phyloP scores from a whole-genome alignment of 345 rosid species.

The Pseudoturritis turrita region DNA sequence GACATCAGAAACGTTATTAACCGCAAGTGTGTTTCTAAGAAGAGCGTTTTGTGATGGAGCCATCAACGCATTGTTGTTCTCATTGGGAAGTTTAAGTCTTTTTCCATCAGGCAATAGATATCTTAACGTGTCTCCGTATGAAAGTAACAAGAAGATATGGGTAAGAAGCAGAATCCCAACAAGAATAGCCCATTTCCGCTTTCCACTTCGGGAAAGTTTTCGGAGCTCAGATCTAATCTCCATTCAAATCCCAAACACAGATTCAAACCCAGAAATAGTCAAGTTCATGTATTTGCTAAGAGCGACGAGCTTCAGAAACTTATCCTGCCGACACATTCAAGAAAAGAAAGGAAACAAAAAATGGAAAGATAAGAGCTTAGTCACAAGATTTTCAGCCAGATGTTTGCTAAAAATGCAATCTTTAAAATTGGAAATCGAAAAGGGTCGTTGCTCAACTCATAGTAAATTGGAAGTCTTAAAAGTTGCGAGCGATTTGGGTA shows the following conservation, averaged over 20 bases:
- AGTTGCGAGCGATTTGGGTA: neutral
- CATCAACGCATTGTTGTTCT: slow-evolving; percentile 19
- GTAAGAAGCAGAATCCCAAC: slow-evolving; percentile 49
- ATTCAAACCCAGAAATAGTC: neutral
- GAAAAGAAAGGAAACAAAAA: neutral
- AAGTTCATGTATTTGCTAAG: neutral
- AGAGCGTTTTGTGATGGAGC: slow-evolving; percentile 40
- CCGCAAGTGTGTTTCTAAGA: slow-evolving; percentile 55
- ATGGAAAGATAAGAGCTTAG: too few relatives aligned
- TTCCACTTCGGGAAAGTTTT: slow-evolving; percentile 38
- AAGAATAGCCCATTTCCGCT: slow-evolving; percentile 50
- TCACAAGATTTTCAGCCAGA: neutral
- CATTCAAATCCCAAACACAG: neutral
- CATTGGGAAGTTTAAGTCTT: slow-evolving; percentile 47
- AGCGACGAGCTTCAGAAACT: neutral
- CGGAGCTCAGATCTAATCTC: slow-evolving; percentile 34
- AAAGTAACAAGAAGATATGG: slow-evolving; percentile 52
- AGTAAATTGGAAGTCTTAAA: neutral
- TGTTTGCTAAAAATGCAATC: neutral
- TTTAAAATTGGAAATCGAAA: neutral
- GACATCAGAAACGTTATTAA: slow-evolving; percentile 44
- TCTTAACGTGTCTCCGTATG: slow-evolving; percentile 22
- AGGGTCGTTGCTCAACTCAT: neutral
- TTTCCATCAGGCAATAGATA: slow-evolving; percentile 64
- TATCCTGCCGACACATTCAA: neutral